Evolutionary conservation across 441 rosid genomes (phyloP).

Genomic region (Biscutella laevigata): DNA sequence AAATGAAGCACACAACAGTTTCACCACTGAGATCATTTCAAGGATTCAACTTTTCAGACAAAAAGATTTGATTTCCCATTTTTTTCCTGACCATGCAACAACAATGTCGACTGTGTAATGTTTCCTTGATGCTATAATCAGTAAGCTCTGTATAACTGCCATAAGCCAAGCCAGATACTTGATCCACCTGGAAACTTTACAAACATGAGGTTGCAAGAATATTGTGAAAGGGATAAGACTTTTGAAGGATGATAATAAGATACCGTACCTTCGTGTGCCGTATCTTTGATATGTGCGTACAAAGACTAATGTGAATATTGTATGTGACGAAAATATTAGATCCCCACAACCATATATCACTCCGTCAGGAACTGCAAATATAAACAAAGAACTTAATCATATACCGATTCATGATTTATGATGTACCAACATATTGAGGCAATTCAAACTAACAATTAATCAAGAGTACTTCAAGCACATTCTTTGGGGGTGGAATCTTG

Average conservation of each 20-base stretch:
- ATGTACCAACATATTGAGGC: background rate
- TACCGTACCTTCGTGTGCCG: conserved; percentile 55
- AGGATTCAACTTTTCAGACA: background rate
- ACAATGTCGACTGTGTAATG: conserved; percentile 47
- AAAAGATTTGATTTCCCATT: background rate
- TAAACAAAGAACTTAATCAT: conserved; percentile 9
- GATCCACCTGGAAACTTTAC: conserved; percentile 26
- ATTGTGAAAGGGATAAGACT: background rate
- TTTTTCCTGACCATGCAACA: conserved; percentile 28
- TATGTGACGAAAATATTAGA: conserved; percentile 86
- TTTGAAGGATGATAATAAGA: background rate
- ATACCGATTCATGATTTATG: background rate
- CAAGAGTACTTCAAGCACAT: conserved; percentile 32
- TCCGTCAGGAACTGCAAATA: conserved; percentile 73
- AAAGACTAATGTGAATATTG: conserved; percentile 77
- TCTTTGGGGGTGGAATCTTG: conserved; percentile 34
- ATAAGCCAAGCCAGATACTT: conserved; percentile 40
- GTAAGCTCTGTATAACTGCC: conserved; percentile 40
- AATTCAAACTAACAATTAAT: conserved; percentile 34
- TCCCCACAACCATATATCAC: conserved; percentile 83
- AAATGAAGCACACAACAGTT: no score
- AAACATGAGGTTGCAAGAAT: conserved; percentile 10
- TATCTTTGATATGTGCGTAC: conserved; percentile 75
- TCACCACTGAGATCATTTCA: background rate
- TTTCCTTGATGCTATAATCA: conserved; percentile 44